A percentile compares a stretch with the other conserved stretches of the same genome.
Conservation (phyloP, 2,329 filamentous ascomycete genomes). For the Penicillium digitatum region DNA sequence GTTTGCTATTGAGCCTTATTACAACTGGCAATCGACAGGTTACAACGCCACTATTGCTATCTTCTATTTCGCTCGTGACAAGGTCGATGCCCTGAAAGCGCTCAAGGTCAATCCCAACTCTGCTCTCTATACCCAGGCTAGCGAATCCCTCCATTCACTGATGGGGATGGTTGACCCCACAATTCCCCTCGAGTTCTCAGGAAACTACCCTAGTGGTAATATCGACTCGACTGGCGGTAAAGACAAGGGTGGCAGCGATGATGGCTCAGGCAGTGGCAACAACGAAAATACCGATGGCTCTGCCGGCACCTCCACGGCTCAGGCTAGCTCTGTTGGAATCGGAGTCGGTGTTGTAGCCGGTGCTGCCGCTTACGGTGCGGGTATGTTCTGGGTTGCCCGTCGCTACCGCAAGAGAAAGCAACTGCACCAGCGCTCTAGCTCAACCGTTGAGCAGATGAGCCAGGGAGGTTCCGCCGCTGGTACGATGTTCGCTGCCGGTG, state of each 20-base stretch:
- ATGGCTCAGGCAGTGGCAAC: constrained; percentile 31
- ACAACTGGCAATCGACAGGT: constrained; percentile 62
- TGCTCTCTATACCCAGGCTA: constrained; percentile 67
- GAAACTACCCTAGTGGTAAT: constrained; percentile 23
- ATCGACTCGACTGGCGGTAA: constrained; percentile 42
- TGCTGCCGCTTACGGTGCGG: constrained; percentile 82
- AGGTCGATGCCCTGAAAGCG: constrained; percentile 64
- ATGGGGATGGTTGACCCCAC: constrained; percentile 79
- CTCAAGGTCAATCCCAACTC: constrained; percentile 70
- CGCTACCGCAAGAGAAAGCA: constrained; percentile 84
- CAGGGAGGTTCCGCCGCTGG: constrained; percentile 52
- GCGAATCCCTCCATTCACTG: constrained; percentile 64
- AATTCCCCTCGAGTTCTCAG: constrained; percentile 61
- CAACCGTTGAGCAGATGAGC: constrained; percentile 63
- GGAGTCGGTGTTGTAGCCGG: constrained; percentile 72
- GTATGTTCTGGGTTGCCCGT: constrained; percentile 89
- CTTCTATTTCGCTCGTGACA: constrained; percentile 67
- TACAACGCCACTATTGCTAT: constrained; percentile 80
- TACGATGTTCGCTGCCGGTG: constrained; percentile 45
- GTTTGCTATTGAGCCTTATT: constrained; percentile 68
- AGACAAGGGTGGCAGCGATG: constrained; percentile 25
- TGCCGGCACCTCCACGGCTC: constrained; percentile 39
- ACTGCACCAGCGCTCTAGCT: constrained; percentile 72
- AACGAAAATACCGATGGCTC: constrained; percentile 47
- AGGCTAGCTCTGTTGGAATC: constrained; percentile 57